Evolutionary conservation across 2,329 filamentous ascomycete species (phyloP).

Genomic region (Diaporthe sp.): DNA sequence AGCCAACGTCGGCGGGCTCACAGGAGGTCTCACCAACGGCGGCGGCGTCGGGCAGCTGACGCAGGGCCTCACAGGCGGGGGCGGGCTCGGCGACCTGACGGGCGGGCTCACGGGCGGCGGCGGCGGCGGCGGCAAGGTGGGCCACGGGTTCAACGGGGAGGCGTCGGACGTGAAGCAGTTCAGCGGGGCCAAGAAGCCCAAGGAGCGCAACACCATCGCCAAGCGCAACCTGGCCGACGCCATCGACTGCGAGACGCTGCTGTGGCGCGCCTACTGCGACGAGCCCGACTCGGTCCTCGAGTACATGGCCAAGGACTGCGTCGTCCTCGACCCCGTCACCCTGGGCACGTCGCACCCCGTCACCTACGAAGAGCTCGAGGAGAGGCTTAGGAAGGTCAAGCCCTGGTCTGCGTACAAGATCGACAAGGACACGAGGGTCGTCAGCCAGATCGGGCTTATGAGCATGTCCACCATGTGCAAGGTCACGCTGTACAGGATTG

Average conservation of each 20-base stretch:
- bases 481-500: constrained; percentile 43
- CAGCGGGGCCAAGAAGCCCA: constrained; percentile 41
- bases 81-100: constrained; percentile 12
- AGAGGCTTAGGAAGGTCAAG: constrained; percentile 43
- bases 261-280: constrained; percentile 52
- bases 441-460: constrained; percentile 52
- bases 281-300: constrained; percentile 47
- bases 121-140: constrained; percentile 29
- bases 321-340: constrained; percentile 50
- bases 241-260: constrained; percentile 49
- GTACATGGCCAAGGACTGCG: constrained; percentile 51
- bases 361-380: constrained; percentile 44
- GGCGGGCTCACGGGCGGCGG: constrained; percentile 26
- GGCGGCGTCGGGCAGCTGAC: constrained; percentile 9
- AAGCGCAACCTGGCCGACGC: constrained; percentile 51
- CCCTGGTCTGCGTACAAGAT: constrained; percentile 45
- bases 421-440: constrained; percentile 44
- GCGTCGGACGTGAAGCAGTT: constrained; percentile 35
- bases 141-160: constrained; percentile 30
- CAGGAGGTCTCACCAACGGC: not conserved
- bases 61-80: not conserved
- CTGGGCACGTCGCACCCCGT: constrained; percentile 40
- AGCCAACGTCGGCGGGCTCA: not conserved
- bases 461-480: constrained; percentile 48
- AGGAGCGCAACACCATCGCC: constrained; percentile 49